Base-by-base conservation (phyloP, 192 early-diverging fungal genomes). In the Diversispora eburnea region DNA sequence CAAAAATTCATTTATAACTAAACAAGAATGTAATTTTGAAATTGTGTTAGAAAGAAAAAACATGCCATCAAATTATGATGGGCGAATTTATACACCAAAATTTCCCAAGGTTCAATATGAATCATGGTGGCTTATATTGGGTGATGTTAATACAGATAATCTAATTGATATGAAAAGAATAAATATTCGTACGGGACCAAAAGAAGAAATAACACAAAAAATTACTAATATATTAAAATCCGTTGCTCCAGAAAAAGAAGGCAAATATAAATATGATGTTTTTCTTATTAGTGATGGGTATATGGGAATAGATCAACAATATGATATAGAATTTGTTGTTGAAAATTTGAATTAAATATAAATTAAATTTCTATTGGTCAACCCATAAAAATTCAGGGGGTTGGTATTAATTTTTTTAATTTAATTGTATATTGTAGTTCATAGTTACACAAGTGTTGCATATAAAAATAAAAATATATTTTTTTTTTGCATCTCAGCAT, bases 31-130 rank as follows among this genome's bases (percentile, higher is more conserved):
- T 49, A 78, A 56, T 20, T 33, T 81, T 41, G 41, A 56, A 45
- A 57, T 83, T 15, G 45, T 58, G 39, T 22, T 79, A 51, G 42
- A 68, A 3, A 58, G 78, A 25, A 42, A 60, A 25, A 42, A 61
- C 5, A 72, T 67, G 7, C 20, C 59, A 22, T 63, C 78, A 10
- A 54, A 43, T 0, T 77, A 87, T 75, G 62, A 78, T 22, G 88
- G 88, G 3, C 87, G 87, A 19, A 88, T 94, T n/a, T 83, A 91
- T 71, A 85, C 93, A 19, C 94, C 94, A 19, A 77, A 84, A 69
- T 99, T 98, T 76, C 92, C 95, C 17, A 97, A 98, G 76, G 81
- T 87, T 7, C 95, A 98, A 77, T 92, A 90, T 77, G 96, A 99
- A 76, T 90, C 93, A 0, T 99, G 94, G 94, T 99, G 93, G 92